A percentile compares a stretch with the other conserved stretches of the same genome.
phyloP scores from a whole-genome alignment of 176 grass and related monocot species.

The Oryza meridionalis region DNA sequence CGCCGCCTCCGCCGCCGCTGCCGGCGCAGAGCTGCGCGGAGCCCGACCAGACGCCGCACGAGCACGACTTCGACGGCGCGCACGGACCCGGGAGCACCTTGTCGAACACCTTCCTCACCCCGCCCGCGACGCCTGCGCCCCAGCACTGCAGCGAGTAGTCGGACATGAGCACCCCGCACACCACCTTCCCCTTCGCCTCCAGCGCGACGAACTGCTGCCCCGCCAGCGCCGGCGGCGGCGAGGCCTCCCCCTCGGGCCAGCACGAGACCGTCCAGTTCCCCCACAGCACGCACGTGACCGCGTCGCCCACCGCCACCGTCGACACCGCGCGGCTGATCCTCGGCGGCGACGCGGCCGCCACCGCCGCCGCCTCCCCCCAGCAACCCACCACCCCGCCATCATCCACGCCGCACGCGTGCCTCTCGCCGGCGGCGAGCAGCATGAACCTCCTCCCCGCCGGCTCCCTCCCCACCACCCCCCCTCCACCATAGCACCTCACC shows the following conservation, averaged over 20 bases:
- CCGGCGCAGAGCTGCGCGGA: conserved; percentile 43
- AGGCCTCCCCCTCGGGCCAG: conserved; percentile 60
- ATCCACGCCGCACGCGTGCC: conserved; percentile 72
- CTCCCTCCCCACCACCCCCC: conserved; percentile 22
- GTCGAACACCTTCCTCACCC: conserved; percentile 62
- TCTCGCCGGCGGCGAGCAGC: conserved; percentile 61
- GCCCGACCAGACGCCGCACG: conserved; percentile 74
- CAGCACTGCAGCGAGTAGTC: conserved; percentile 85
- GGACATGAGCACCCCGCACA: conserved; percentile 85
- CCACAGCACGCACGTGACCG: conserved; percentile 64
- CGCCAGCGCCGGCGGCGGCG: conserved; percentile 29
- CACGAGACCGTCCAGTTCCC: conserved; percentile 61
- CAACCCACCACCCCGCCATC: conserved; percentile 32
- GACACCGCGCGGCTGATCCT: conserved; percentile 39
- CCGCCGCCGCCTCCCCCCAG: conserved; percentile 66
- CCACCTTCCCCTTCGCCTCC: conserved; percentile 57
- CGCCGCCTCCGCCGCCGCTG: background rate
- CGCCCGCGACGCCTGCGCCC: conserved; percentile 41
- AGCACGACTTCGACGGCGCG: conserved; percentile 47
- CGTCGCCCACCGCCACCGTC: conserved; percentile 62
- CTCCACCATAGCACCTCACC: conserved; percentile 58
- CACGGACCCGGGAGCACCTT: conserved; percentile 76
- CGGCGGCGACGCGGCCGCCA: conserved; percentile 13
- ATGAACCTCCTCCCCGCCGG: conserved; percentile 53
- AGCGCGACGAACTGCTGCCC: conserved; percentile 71